phyloP scores from a whole-genome alignment of 1,284 basidiomycete genomes.

The Ceratobasidium sp. region DNA sequence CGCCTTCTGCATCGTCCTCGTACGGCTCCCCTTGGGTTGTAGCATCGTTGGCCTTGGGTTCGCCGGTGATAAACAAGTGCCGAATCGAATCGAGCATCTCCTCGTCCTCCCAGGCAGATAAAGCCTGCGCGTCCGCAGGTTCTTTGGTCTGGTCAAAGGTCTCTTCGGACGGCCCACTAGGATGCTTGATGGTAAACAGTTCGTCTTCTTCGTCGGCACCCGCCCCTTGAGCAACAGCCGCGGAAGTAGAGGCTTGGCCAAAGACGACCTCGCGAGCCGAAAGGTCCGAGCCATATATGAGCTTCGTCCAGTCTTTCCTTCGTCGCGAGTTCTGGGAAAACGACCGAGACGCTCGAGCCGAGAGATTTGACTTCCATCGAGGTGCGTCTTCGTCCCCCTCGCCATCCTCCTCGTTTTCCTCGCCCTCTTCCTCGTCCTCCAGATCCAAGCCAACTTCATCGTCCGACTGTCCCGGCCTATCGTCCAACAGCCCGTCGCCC shows the following conservation, averaged over 20 bases:
- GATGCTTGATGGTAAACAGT: conserved; percentile 75
- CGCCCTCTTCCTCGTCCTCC: conserved; percentile 60
- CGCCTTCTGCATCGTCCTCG: conserved; percentile 62
- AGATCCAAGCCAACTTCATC: conserved; percentile 53
- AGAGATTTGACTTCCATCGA: conserved; percentile 83
- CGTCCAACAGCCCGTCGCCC: conserved; percentile 66
- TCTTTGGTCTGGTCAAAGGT: conserved; percentile 81
- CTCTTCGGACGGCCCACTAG: conserved; percentile 61
- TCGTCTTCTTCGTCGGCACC: conserved; percentile 72
- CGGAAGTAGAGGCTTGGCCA: conserved; percentile 59
- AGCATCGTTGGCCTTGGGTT: conserved; percentile 58
- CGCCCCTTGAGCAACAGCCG: conserved; percentile 50
- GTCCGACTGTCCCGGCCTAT: conserved; percentile 56
- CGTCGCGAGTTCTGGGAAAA: conserved; percentile 63
- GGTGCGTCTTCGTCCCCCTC: conserved; percentile 64
- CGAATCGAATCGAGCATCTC: conserved; percentile 88
- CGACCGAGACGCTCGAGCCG: conserved; percentile 69
- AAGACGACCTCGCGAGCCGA: conserved; percentile 79
- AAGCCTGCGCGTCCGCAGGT: conserved; percentile 61
- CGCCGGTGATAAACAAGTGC: conserved; percentile 91
- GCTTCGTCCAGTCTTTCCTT: conserved; percentile 82
- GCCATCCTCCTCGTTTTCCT: conserved; percentile 58
- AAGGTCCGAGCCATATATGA: conserved; percentile 84
- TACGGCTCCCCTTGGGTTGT: conserved; percentile 61
- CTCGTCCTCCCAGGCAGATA: conserved; percentile 88